Evolutionary conservation across 169 alveolate species (phyloP), one percentile per base, ranked within the genome.

Genomic region (Blepharisma undulans): DNA sequence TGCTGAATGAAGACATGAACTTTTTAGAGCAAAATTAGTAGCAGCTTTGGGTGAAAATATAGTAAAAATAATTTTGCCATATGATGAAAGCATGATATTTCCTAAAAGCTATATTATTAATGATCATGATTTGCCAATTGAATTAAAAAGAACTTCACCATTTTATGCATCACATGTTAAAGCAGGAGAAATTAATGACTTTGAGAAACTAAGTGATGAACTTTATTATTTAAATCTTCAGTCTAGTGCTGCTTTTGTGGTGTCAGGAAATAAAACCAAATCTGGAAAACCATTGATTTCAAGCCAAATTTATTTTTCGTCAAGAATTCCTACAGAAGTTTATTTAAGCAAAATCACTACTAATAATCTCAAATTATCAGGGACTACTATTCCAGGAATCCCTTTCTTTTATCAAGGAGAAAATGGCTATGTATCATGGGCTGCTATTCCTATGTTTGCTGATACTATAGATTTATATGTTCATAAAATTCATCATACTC

Each of bases 271-370:
- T 60, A 89, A 89, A 88, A 97, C 98, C 1, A 92, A 94, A 90
- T 82, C 93, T 78, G 98, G 98, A 72, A 94, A 95, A 87, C 98
- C 98, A 19, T 91, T 97, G 6, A 89, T 97, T 29, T 93, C 96
- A 25, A 95, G 94, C 59, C 98, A 97, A 87, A 97, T 98, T 27
- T 98, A 97, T 91, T 91, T 97, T 25, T 19, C 33, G 7, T 19
- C 72, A 30, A 27, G 59, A 5, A 34, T 88, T 3, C 92, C 92
- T 19, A 21, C 80, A 8, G n/a, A 32, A n/a, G 33, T n/a, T 8
- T 88, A 36, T 33, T 74, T 88, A 61, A 19, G 2, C n/a, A 27
- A 88, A 16, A 25, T 88, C 19, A 21, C 74, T 0, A 72, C 59
- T 21, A 22, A n/a, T 25, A 33, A 36, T 22, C 7, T 21, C 25